Percentiles rank a stretch among this genome's conserved stretches.
Conservation (phyloP, 805 yeast genomes). For the Candida pini region DNA sequence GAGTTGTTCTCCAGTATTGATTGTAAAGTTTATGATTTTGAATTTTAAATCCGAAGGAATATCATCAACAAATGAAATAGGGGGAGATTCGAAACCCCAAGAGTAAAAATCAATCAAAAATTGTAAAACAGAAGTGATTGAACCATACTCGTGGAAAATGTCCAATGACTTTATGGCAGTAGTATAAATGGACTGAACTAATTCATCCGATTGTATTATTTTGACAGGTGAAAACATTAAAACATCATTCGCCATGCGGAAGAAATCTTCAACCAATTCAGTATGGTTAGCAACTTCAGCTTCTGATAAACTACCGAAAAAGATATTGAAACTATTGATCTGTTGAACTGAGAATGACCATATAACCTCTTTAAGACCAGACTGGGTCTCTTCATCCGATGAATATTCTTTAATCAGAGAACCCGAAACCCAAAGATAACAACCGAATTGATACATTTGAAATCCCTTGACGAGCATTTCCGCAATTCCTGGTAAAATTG, state of each 20-base stretch:
- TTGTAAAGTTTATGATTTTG: constrained; percentile 42
- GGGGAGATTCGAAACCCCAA: constrained; percentile 81
- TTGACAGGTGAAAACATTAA: constrained; percentile 66
- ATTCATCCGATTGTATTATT: constrained; percentile 39
- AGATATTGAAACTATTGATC: constrained; percentile 48
- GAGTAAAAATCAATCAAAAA: constrained; percentile 75
- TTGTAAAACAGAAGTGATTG: constrained; percentile 64
- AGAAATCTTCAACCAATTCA: constrained; percentile 82
- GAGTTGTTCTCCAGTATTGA: constrained; percentile 53
- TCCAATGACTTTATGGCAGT: constrained; percentile 50
- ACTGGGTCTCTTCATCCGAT: constrained; percentile 35
- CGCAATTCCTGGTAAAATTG: constrained; percentile 60
- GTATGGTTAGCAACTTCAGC: constrained; percentile 33
- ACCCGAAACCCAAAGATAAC: constrained; percentile 89
- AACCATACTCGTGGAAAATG: constrained; percentile 60
- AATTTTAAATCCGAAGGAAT: constrained; percentile 47
- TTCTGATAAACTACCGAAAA: constrained; percentile 27
- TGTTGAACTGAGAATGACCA: constrained; percentile 74
- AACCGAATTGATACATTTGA: constrained; percentile 62
- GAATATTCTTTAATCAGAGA: constrained; percentile 69
- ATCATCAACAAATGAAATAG: constrained; percentile 61
- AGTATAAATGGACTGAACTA: constrained; percentile 49
- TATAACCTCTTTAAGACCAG: constrained; percentile 49
- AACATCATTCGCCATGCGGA: constrained; percentile 71
- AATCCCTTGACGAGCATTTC: constrained; percentile 67